Percentiles rank a stretch among this genome's conserved stretches.
Conservation (phyloP, 2,329 filamentous ascomycete genomes). For the Trichoderma sp. region DNA sequence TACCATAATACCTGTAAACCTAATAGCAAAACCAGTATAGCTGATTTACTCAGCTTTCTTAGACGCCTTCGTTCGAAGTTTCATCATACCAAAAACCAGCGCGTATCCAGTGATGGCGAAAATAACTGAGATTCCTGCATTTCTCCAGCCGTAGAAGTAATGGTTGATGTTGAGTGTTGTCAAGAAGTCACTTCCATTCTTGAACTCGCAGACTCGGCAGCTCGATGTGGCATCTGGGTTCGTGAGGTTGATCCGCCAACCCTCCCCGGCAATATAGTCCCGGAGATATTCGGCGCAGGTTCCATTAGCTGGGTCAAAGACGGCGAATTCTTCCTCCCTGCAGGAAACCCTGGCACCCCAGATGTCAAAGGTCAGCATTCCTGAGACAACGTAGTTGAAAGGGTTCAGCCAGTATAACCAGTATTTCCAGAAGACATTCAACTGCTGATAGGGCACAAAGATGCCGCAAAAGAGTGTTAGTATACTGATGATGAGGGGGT, state of each 20-base stretch:
- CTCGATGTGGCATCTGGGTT: slow-evolving; percentile 55
- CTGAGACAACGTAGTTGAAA: slow-evolving; percentile 59
- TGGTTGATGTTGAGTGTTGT: slow-evolving; percentile 55
- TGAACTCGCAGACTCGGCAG: slow-evolving; percentile 62
- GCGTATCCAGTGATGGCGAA: slow-evolving; percentile 55
- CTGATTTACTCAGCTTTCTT: slow-evolving; percentile 46
- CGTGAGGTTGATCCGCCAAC: slow-evolving; percentile 50
- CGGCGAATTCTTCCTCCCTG: slow-evolving; percentile 46
- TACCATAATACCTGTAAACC: too few species aligned
- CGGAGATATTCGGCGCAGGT: slow-evolving; percentile 59
- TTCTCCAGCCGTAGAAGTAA: slow-evolving; percentile 64
- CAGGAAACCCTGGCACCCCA: slow-evolving; percentile 49
- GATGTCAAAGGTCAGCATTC: slow-evolving; percentile 50
- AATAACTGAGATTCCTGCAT: slow-evolving; percentile 57
- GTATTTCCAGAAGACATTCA: slow-evolving; percentile 64
- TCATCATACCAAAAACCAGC: slow-evolving; percentile 45
- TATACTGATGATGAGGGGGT: slow-evolving; percentile 50
- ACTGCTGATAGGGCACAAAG: slow-evolving; percentile 61
- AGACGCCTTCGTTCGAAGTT: slow-evolving; percentile 46
- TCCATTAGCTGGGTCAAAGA: slow-evolving; percentile 48
- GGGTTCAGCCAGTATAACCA: slow-evolving; percentile 63
- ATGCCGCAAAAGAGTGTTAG: slow-evolving; percentile 68
- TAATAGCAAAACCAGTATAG: too few species aligned
- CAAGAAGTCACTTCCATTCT: slow-evolving; percentile 57
- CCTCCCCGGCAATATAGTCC: slow-evolving; percentile 44